These are phyloP conservation scores for Miamiensis avidus DNA, from an alignment of 169 alveolate species.

Conservation along the genomic window DNA sequence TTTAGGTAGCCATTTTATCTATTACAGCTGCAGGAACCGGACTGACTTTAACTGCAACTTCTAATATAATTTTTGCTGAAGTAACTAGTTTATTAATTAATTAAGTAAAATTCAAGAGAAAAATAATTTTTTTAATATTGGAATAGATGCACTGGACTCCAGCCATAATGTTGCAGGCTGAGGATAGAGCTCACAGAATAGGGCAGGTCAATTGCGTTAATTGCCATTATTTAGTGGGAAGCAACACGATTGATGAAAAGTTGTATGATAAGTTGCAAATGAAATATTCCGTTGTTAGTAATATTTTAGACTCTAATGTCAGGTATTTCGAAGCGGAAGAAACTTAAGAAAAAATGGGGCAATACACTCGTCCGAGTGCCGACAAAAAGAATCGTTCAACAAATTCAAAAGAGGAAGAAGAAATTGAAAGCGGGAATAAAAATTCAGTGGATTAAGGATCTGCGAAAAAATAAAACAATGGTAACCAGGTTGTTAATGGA, in stretches of 20 bases:
- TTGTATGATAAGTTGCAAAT: conserved; percentile 52
- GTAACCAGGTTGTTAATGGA: too few relatives aligned
- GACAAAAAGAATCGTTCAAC: too few relatives aligned
- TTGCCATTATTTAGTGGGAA: conserved; percentile 29
- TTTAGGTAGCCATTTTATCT: conserved; percentile 71
- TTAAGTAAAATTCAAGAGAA: too few relatives aligned
- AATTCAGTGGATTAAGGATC: too few relatives aligned
- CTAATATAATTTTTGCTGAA: conserved; percentile 85
- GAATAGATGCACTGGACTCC: background rate
- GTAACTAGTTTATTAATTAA: conserved; percentile 16
- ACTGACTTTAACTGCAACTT: conserved; percentile 78
- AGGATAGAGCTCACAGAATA: conserved; percentile 24
- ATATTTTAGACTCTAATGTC: conserved; percentile 41
- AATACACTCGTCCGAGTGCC: too few relatives aligned
- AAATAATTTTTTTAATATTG: too few relatives aligned
- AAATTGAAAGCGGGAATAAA: too few relatives aligned
- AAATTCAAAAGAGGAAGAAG: too few relatives aligned
- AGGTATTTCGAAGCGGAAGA: background rate
- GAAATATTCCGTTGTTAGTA: conserved; percentile 51
- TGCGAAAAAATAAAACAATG: too few relatives aligned
- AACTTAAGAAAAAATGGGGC: background rate
- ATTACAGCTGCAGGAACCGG: conserved; percentile 76
- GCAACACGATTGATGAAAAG: conserved; percentile 75
- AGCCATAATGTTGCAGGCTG: conserved; percentile 20
- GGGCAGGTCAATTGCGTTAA: conserved; percentile 1